A percentile compares a stretch with the other conserved stretches of the same genome.
These are phyloP conservation scores for Plasmodium coatneyi DNA, from an alignment of 169 alveolate genomes.

Conservation along the genomic window DNA sequence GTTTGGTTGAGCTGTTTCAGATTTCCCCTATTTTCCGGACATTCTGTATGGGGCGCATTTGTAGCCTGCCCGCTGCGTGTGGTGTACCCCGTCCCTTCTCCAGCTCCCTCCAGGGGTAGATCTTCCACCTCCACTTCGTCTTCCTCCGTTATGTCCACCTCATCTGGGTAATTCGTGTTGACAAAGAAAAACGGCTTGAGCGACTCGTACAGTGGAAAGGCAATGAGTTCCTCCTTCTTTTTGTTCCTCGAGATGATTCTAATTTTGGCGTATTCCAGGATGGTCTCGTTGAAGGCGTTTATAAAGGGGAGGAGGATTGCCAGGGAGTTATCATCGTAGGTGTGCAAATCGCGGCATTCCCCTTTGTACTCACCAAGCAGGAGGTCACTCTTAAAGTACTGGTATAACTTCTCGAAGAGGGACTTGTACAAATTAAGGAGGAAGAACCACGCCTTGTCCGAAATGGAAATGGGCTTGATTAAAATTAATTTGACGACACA, in stretches of 20 bases:
- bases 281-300: conserved; percentile 28
- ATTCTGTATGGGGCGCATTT: neutral
- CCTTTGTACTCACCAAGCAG: neutral
- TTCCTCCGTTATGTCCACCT: neutral
- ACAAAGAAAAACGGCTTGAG: conserved; percentile 69
- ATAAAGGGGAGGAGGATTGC: conserved; percentile 33
- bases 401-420: conserved; percentile 30
- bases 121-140: neutral
- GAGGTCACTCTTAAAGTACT: conserved; percentile 21
- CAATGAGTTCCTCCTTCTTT: conserved; percentile 72
- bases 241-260: conserved; percentile 49
- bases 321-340: neutral
- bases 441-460: conserved; percentile 59
- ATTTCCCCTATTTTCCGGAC: neutral
- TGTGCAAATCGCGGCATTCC: neutral
- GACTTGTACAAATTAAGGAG: conserved; percentile 23
- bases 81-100: neutral
- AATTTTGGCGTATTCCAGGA: conserved; percentile 47
- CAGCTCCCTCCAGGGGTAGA: neutral
- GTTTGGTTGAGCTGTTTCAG: neutral
- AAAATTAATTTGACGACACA: conserved; percentile 34
- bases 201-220: conserved; percentile 60
- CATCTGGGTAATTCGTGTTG: conserved; percentile 3
- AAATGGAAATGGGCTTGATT: conserved; percentile 27
- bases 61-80: neutral